phyloP scores from a whole-genome alignment of 1,284 basidiomycete species.

The Somion occarium region DNA sequence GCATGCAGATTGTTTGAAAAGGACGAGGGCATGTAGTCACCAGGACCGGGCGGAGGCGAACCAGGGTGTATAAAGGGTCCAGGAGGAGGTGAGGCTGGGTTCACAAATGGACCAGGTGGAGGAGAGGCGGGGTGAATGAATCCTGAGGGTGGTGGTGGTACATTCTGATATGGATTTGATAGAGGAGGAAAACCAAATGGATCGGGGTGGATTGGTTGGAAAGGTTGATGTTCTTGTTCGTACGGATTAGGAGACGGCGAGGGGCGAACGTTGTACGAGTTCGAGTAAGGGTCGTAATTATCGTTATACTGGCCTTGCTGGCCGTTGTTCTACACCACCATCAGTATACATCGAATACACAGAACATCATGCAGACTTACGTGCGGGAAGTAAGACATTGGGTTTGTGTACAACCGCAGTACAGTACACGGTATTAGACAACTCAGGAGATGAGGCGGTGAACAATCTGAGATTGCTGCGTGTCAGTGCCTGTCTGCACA shows the following conservation, averaged over 20 bases:
- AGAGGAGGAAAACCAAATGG: conserved; percentile 21
- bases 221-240: conserved; percentile 30
- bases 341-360: not conserved
- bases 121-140: conserved; percentile 4
- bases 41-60: conserved; percentile 12
- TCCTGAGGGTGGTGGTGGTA: conserved; percentile 10
- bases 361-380: conserved; percentile 8
- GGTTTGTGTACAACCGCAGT: not conserved
- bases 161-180: conserved; percentile 10
- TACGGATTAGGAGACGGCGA: conserved; percentile 27
- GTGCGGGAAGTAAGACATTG: conserved; percentile 18
- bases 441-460: conserved; percentile 2
- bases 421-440: not conserved
- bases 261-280: conserved; percentile 21
- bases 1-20: conserved; percentile 14
- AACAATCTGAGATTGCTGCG: not conserved
- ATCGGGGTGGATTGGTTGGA: conserved; percentile 26
- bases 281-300: conserved; percentile 24
- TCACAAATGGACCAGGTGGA: not conserved
- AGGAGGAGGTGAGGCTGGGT: conserved; percentile 8
- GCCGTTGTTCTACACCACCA: conserved; percentile 17
- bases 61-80: conserved; percentile 17
- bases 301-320: conserved; percentile 26
- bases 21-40: conserved; percentile 5
- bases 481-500: not conserved